These are phyloP conservation scores for Neofusicoccum umdonicola DNA, from an alignment of 2,329 filamentous ascomycete species.

Conservation along the genomic window DNA sequence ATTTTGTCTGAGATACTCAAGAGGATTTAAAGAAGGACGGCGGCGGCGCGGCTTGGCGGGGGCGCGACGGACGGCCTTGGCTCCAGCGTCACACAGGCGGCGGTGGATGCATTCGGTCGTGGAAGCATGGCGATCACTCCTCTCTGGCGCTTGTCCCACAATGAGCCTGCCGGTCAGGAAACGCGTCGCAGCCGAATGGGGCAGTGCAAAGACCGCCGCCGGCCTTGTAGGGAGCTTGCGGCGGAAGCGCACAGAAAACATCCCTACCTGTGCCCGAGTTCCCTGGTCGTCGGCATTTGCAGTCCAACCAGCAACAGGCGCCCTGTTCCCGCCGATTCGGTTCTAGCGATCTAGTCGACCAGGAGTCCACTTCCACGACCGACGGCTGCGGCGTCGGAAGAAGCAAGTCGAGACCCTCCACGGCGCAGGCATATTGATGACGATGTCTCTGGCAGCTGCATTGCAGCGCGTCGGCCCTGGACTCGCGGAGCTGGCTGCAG, in stretches of 20 bases:
- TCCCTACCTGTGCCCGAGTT: background rate
- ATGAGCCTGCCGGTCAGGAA: conserved; percentile 7
- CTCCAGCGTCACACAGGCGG: background rate
- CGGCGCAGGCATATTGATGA: background rate
- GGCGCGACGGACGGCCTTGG: conserved; percentile 2
- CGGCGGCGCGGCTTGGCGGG: conserved; percentile 7
- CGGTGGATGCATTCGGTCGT: conserved; percentile 10
- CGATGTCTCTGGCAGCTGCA: background rate
- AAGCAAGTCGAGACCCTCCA: background rate
- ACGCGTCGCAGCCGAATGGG: conserved; percentile 10
- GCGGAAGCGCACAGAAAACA: background rate
- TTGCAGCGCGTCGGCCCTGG: too few relatives aligned
- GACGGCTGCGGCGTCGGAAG: background rate
- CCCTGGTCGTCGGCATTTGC: background rate
- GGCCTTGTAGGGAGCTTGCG: background rate
- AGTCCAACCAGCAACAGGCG: background rate
- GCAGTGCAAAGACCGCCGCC: conserved; percentile 3
- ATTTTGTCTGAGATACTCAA: background rate
- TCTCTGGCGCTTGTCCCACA: background rate
- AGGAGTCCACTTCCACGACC: background rate
- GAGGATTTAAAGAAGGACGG: background rate
- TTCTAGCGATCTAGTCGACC: background rate
- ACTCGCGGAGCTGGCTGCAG: too few relatives aligned
- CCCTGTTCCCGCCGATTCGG: background rate
- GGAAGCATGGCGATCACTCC: background rate